phyloP scores from a whole-genome alignment of 192 early-diverging fungal species.

The Backusella circina region DNA sequence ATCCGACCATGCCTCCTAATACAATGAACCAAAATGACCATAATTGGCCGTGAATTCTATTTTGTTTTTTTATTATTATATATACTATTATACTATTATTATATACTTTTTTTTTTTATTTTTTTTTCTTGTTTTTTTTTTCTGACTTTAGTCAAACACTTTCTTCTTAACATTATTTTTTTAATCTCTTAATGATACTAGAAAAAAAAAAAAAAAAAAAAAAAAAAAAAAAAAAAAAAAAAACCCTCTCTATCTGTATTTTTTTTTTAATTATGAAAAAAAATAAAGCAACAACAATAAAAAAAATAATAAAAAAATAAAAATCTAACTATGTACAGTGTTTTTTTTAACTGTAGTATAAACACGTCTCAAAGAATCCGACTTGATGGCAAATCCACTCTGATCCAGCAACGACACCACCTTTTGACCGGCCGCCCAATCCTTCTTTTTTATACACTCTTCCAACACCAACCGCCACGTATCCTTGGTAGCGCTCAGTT shows the following conservation, averaged over 20 bases:
- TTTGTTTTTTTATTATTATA: not conserved
- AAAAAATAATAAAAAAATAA: not conserved
- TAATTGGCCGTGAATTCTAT: not conserved
- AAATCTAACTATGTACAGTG: not conserved
- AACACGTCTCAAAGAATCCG: conserved; percentile 1
- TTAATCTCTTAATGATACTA: not conserved
- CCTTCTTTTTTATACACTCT: not conserved
- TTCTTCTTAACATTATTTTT: not conserved
- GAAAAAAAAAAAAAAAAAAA: too few species aligned
- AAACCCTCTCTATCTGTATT: not conserved
- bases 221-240: too few species aligned
- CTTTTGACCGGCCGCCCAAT: conserved; percentile 5
- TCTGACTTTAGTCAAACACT: not conserved
- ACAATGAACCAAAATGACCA: not conserved
- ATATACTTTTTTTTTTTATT: not conserved
- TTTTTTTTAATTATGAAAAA: not conserved
- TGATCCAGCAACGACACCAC: conserved; percentile 11
- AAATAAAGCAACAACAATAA: not conserved
- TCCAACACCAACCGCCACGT: conserved; percentile 24
- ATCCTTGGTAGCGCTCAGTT: conserved; percentile 24
- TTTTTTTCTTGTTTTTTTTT: not conserved
- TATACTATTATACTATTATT: not conserved
- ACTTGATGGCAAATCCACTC: conserved; percentile 17
- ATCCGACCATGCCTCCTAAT: not conserved
- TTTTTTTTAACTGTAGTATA: conserved; percentile 13